Percentiles rank a stretch among this genome's conserved stretches.
Evolutionary conservation across 129 eudicot genomes (phyloP).

Genomic region (Escallonia herrerae): DNA sequence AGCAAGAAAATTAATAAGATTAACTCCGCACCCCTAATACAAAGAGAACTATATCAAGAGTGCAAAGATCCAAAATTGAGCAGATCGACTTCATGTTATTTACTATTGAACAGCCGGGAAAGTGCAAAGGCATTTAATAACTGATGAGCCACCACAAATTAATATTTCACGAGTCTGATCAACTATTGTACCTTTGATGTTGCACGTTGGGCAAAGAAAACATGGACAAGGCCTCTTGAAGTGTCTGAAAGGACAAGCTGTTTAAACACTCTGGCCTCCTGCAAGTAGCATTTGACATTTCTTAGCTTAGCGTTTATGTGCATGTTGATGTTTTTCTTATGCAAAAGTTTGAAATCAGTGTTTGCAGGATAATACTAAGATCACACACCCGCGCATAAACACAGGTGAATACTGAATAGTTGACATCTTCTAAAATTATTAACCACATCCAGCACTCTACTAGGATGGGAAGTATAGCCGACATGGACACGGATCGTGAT

Average conservation of each 20-base stretch:
- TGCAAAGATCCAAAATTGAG: neutral
- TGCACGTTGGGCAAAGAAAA: constrained; percentile 85
- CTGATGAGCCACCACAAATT: constrained; percentile 1
- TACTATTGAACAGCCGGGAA: neutral
- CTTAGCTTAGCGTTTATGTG: neutral
- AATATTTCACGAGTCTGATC: constrained; percentile 2
- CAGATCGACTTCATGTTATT: neutral
- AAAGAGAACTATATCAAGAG: neutral
- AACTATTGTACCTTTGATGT: constrained; percentile 65
- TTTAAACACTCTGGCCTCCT: constrained; percentile 66
- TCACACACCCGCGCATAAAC: no score
- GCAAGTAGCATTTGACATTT: constrained; percentile 13
- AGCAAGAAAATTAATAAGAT: no score
- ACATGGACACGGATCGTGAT: no score
- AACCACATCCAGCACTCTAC: no score
- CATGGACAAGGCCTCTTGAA: constrained; percentile 79
- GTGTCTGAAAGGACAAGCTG: constrained; percentile 71
- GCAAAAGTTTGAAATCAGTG: no score
- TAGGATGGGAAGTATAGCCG: no score
- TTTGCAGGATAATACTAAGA: neutral
- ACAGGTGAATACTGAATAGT: no score
- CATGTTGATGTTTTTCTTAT: no score
- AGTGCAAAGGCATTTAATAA: neutral
- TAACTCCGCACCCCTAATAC: neutral
- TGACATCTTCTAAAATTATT: no score